A percentile compares a stretch with the other conserved stretches of the same genome.
phyloP scores from a whole-genome alignment of 116 monocot genomes.

The Trichopus zeylanicus region DNA sequence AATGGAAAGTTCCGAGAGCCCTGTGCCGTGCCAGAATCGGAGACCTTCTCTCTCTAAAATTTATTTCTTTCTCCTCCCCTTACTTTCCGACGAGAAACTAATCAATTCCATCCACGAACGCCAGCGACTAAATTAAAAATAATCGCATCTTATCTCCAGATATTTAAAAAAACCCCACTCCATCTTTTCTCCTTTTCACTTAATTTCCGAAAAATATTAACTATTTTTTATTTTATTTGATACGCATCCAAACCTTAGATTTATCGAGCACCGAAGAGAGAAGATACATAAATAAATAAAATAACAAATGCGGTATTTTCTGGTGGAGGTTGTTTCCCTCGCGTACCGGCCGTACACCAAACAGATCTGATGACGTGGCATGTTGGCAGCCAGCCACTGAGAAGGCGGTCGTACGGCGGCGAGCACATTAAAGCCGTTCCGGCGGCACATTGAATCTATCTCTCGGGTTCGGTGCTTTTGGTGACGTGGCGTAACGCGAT shows the following conservation, averaged over 20 bases:
- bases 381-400: neutral
- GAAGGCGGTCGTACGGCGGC: neutral
- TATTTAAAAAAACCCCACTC: no score
- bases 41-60: neutral
- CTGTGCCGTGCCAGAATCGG: neutral
- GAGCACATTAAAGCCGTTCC: neutral
- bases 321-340: neutral
- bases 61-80: neutral
- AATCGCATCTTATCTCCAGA: neutral
- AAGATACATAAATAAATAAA: no score
- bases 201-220: no score
- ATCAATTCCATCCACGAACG: neutral
- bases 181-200: no score
- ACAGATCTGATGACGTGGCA: neutral
- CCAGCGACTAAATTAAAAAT: neutral
- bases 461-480: neutral
- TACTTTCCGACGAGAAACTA: neutral
- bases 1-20: constrained; percentile 10
- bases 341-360: neutral
- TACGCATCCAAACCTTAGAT: no score
- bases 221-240: no score
- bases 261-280: no score
- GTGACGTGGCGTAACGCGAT: neutral
- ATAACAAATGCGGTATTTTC: neutral
- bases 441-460: neutral